These are phyloP conservation scores for Schwanniomyces sp. DNA, from an alignment of 805 yeast species.

Conservation along the genomic window DNA sequence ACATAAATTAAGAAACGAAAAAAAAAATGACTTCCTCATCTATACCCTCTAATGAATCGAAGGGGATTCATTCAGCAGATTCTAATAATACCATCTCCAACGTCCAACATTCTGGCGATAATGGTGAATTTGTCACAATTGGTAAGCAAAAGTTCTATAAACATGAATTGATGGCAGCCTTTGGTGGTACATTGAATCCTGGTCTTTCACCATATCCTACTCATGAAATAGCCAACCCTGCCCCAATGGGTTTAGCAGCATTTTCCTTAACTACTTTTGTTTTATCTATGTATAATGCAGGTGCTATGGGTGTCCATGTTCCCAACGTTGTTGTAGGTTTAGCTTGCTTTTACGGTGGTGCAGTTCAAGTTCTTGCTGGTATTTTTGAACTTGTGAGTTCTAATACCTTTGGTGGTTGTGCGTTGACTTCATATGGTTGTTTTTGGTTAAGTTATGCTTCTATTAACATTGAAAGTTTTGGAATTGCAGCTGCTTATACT, in stretches of 20 bases:
- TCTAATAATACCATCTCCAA: conserved; percentile 5
- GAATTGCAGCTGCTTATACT: conserved; percentile 31
- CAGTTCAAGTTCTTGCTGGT: conserved; percentile 61
- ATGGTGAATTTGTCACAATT: conserved; percentile 32
- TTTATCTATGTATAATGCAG: conserved; percentile 55
- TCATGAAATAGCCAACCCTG: conserved; percentile 66
- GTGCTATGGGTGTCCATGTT: conserved; percentile 52
- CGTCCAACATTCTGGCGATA: conserved; percentile 34
- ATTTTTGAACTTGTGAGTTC: conserved; percentile 66
- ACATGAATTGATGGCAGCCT: conserved; percentile 41
- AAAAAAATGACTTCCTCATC: conserved; percentile 9
- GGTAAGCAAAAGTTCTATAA: conserved; percentile 34
- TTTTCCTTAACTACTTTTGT: conserved; percentile 68
- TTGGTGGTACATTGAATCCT: conserved; percentile 40
- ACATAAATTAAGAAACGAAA: background rate
- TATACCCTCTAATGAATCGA: conserved; percentile 14
- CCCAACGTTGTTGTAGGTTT: conserved; percentile 60
- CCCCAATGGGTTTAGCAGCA: conserved; percentile 64
- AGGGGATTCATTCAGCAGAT: conserved; percentile 8
- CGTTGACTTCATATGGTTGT: conserved; percentile 53
- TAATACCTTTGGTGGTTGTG: conserved; percentile 71
- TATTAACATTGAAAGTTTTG: conserved; percentile 28
- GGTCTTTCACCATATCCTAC: conserved; percentile 42
- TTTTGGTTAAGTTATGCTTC: conserved; percentile 39
- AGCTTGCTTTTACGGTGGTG: conserved; percentile 67